Evolutionary conservation across 345 rosid species (phyloP), one percentile per base, ranked within the genome.

Genomic region (Boechera stricta): DNA sequence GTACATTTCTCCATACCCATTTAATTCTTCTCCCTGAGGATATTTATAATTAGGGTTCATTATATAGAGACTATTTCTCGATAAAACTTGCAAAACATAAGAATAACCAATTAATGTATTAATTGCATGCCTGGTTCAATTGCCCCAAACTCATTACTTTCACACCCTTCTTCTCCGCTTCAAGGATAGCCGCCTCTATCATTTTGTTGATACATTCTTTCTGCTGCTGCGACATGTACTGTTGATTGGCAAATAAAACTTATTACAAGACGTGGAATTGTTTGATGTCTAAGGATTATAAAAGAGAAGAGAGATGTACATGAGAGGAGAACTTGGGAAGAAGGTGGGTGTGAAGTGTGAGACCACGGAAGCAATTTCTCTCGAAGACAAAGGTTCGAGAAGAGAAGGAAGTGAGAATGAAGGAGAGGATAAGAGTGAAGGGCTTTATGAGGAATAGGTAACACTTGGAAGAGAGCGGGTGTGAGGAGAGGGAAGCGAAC

Each of bases 131-230:
- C 90, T 87, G 90, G 73, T 88, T 90, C 77, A 86, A 13, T 35
- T 88, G 85, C 6, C 91, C 96, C 18, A 90, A 76, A 74, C 88
- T 87, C 60, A 88, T 44, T 48, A 85, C 96, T 66, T 69, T 87
- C 29, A 80, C 90, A 6, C 88, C 91, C 33, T 85, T 90, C 15
- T 12, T 55, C 6, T 88, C 86, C 2, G 91, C 96, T 44, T 86
- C 82, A 6, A 84, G 63, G 64, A 88, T 82, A 48, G 96, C 87
- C 44, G 83, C 67, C 73, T 89, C 93, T 59, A 91, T 86, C 77
- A 86, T 72, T 64, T 57, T 65, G 49, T 87, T 86, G 69, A 91
- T 85, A 3, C 83, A 9, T 36, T 69, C 77, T 24, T 72, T 78
- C 10, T 87, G 86, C 76, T 75, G 36, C 31, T 54, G 26, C 59